Evolutionary conservation across 257 asterid genomes (phyloP), one percentile per base, ranked within the genome.

Genomic region (Cynanchum wilfordii): DNA sequence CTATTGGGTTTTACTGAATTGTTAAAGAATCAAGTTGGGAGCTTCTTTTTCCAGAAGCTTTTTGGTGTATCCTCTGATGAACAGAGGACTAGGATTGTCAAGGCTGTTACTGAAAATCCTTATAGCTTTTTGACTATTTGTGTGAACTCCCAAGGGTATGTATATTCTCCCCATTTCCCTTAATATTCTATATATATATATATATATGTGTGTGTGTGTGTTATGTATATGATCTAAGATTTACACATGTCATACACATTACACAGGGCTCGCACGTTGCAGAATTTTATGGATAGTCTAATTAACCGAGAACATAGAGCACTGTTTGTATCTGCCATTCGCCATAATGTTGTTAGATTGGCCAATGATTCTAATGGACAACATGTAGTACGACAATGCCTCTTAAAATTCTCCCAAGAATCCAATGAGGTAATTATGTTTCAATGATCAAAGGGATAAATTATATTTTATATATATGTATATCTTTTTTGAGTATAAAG

Each of bases 321-420:
- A 11, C 44, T 86, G 2, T 76, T 89, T 2, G 66, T 83, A 55
- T 68, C 83, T 16, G 83, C 89, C 24, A 68, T 90, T 27, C 36
- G 74, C 67, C 85, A 72, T 38, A 87, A 80, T 59, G 91, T 79
- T 82, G 74, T 76, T 52, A 51, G 74, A 76, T 78, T 92, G 85
- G 83, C 93, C 10, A 83, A 55, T 68, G 97, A 92, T 50, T 77
- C 87, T 65, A 84, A 78, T 69, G 97, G 96, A n/a, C 92, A 88
- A 66, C 90, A 83, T 73, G 88, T 92, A 11, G 70, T 92, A 19
- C 77, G 79, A 56, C 81, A 75, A 67, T 89, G 96, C 65, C 71
- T 89, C 25, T 80, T 78, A 49, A 52, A 76, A 51, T 89, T 78
- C 80, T 75, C 89, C 27, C 70, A 70, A n/a, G 92, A 92, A 72